Evolutionary conservation across 495 filamentous ascomycete species (phyloP), one percentile per base, ranked within the genome.

Genomic region (Amniculicola lignicola): DNA sequence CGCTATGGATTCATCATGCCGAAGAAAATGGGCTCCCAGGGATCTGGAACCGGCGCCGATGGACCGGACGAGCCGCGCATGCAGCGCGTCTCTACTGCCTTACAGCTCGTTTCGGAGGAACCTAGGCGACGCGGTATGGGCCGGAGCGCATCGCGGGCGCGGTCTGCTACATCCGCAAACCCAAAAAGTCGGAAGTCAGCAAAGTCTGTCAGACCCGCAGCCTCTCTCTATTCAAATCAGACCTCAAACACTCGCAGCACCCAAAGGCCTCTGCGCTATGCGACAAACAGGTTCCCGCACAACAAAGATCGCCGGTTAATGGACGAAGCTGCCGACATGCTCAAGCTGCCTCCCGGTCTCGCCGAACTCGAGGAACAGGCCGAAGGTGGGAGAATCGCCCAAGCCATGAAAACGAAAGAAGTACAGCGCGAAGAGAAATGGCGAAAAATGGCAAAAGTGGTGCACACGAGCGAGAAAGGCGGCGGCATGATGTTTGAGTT

Each of bases 401-500:
- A 82, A 53, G 78, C 72, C 5, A 73, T 83, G 44, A 89, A 86
- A 62, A 81, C 81, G 63, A 93, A 90, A 64, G 93, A 98, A 68
- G 82, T 81, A 74, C 77, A 82, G 52, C 79, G 93, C 11, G 84
- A 94, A 35, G 90, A 95, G 63, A 99, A 99, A 64, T 99, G 93
- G 93, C 77, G 85, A 38, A 94, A 91, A 70, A 99, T 99, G 93
- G 94, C 92, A 18, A 86, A 82, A 59, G 77, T 85, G 15, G 75
- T 81, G 35, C 71, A 76, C 72, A 55, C 73, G 49, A 54, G 61
- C 1, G 63, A 55, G 4, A 69, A 65, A 53, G 89, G 92, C 41
- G 86, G 88, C 25, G 92, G 90, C 18, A 93, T 89, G 82, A 78
- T 81, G 23, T 97, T 95, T 66, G 86, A 90, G 24, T 98, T 98